Conservation (phyloP, 495 filamentous ascomycete genomes). For the Talaromyces proteolyticus region DNA sequence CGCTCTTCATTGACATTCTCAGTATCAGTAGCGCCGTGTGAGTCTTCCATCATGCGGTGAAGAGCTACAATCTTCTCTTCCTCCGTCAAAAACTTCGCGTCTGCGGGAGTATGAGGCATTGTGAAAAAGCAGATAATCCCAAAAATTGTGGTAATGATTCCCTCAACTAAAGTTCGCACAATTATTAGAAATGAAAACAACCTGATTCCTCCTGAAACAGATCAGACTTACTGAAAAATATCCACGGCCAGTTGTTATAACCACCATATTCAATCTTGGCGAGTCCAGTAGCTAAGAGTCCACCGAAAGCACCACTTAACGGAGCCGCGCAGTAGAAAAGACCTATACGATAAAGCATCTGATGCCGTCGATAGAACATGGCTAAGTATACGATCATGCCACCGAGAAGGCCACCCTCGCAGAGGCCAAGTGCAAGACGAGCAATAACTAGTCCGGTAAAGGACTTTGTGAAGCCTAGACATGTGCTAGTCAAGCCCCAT, state of each 20-base stretch:
- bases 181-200: conserved; percentile 6
- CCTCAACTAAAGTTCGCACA: conserved; percentile 68
- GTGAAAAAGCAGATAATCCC: conserved; percentile 52
- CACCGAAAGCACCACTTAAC: conserved; percentile 64
- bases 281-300: conserved; percentile 56
- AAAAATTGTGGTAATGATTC: conserved; percentile 58
- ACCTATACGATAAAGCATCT: conserved; percentile 56
- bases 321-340: conserved; percentile 54
- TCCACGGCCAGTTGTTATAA: conserved; percentile 51
- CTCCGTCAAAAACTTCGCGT: conserved; percentile 54
- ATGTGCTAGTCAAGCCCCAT: conserved; percentile 33
- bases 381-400: conserved; percentile 55
- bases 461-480: conserved; percentile 30
- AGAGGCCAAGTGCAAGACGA: conserved; percentile 33
- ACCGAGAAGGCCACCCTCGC: conserved; percentile 37
- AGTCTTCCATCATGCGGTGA: conserved; percentile 55
- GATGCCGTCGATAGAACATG: conserved; percentile 63
- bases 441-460: conserved; percentile 27
- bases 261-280: conserved; percentile 38
- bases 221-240: conserved; percentile 55
- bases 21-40: conserved; percentile 55
- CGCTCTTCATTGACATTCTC: conserved; percentile 39
- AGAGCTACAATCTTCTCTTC: conserved; percentile 60
- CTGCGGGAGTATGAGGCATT: conserved; percentile 62
- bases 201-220: neutral